Evolutionary conservation across 768 basidiomycete species (phyloP).

Genomic region (Sarcomyxa edulis): DNA sequence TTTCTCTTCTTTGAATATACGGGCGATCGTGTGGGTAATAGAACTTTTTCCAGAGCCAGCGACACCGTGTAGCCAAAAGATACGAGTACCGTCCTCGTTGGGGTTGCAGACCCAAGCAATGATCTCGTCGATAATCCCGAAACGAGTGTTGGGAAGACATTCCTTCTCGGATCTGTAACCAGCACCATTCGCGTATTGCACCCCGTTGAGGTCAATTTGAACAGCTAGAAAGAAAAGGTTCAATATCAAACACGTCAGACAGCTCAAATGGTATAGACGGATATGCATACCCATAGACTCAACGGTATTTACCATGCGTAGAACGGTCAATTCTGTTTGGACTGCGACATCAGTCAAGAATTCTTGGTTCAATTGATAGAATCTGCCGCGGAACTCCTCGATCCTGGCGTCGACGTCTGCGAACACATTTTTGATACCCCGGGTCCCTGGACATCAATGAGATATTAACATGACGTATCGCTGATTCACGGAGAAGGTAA

Average conservation of each 20-base stretch:
- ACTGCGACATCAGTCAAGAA: conserved; percentile 1
- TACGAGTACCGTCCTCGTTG: conserved; percentile 6
- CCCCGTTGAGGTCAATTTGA: background rate
- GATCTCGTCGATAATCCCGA: conserved; percentile 17
- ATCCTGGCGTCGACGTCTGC: conserved; percentile 1
- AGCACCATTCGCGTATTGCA: conserved; percentile 4
- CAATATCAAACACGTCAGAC: too few relatives aligned
- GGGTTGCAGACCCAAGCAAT: conserved; percentile 14
- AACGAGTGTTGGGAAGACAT: conserved; percentile 17
- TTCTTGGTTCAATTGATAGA: background rate
- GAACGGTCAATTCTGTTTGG: conserved; percentile 4
- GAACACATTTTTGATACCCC: background rate
- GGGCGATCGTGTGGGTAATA: conserved; percentile 27
- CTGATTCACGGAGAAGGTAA: background rate
- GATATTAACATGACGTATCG: background rate
- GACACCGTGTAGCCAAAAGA: conserved; percentile 24
- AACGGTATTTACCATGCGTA: too few relatives aligned
- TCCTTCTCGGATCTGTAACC: conserved; percentile 5
- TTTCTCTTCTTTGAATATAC: conserved; percentile 10
- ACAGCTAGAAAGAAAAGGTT: too few relatives aligned
- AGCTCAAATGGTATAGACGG: too few relatives aligned
- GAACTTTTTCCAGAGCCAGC: conserved; percentile 34
- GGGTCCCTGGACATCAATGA: background rate
- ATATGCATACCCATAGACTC: too few relatives aligned
- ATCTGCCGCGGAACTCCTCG: conserved; percentile 3